Evolutionary conservation across 1,284 basidiomycete species (phyloP).

Genomic region (Ceratobasidium sp.): DNA sequence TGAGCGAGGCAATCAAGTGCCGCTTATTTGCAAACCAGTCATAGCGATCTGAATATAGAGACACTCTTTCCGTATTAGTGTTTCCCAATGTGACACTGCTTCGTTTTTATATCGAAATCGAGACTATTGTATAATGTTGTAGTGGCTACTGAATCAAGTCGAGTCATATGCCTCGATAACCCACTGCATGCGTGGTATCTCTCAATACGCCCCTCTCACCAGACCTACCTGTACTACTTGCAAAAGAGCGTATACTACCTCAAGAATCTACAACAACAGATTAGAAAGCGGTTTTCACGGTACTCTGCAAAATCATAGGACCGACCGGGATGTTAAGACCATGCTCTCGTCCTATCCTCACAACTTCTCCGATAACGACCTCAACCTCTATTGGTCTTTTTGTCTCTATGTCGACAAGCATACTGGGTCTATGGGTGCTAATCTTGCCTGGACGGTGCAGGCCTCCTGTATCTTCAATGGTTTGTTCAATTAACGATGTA

Average conservation of each 20-base stretch:
- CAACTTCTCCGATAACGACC: conserved; percentile 69
- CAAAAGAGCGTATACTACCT: conserved; percentile 62
- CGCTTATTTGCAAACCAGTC: conserved; percentile 36
- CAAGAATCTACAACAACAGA: conserved; percentile 57
- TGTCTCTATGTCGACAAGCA: conserved; percentile 67
- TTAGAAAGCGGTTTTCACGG: not conserved
- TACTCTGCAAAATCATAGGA: conserved; percentile 14
- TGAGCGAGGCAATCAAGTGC: conserved; percentile 41
- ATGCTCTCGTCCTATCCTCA: conserved; percentile 62
- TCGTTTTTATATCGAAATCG: no score
- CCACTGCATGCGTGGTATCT: no score
- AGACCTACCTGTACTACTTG: conserved; percentile 59
- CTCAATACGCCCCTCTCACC: not conserved
- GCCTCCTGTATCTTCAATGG: conserved; percentile 57
- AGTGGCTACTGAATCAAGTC: no score
- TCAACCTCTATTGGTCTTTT: conserved; percentile 72
- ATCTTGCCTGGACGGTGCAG: conserved; percentile 56
- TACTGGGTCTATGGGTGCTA: conserved; percentile 64
- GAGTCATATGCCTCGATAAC: not conserved
- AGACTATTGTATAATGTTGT: no score
- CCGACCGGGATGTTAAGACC: conserved; percentile 65
- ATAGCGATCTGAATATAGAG: not conserved
- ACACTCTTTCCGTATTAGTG: no score
- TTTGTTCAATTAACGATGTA: conserved; percentile 56
- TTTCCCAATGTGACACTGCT: no score